Base-by-base conservation (phyloP, 176 grass and related monocot genomes). In the Poa annua region DNA sequence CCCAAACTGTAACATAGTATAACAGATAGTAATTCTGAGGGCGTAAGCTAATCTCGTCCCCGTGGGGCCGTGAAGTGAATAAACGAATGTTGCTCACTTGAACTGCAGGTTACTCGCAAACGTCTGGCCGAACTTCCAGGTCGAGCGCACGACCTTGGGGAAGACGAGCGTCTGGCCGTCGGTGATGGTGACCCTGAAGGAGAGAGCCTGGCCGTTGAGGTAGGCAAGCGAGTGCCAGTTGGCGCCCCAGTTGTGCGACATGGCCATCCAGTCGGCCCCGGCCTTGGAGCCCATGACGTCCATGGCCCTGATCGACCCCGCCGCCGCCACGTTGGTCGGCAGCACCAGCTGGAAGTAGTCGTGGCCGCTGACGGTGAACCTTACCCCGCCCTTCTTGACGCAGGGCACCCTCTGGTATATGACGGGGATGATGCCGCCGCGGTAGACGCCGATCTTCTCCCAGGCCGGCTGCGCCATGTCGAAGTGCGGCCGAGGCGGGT, bases 391-490 rank as follows among this genome's bases (percentile, higher is more conserved):
- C 60, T 63, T 63, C 60, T 63, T 63, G 12, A 32, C 60, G 60
- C 60, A 63, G 60, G 60, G 60, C 5, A 63, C 60, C 25, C 60
- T 0, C 60, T 63, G 54, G 89, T 92, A 95, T 16, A 80, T 65
- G 36, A 95, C 85, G 6, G 93, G 93, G 79, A 95, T 83, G 93
- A 95, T 90, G 71, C 93, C 93, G 34, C 69, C 90, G 11, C 70
- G 54, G 70, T 86, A 81, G 52, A 90, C 11, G 25, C 77, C 93
- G 39, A 95, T 92, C 82, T 87, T 89, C 76, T 95, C 88, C 88
- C 88, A 95, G 2, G 93, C 85, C 1, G 93, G 93, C 85, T 95
- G 90, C 6, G 88, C 78, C 94, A 97, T 93, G 74, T 90, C 88
- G 69, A 90, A 90, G 75, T 90, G 88, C 0, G 32, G 32, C 3